These are phyloP conservation scores for Oryza glaberrima DNA, from an alignment of 176 grass and related monocot species.

Conservation along the genomic window DNA sequence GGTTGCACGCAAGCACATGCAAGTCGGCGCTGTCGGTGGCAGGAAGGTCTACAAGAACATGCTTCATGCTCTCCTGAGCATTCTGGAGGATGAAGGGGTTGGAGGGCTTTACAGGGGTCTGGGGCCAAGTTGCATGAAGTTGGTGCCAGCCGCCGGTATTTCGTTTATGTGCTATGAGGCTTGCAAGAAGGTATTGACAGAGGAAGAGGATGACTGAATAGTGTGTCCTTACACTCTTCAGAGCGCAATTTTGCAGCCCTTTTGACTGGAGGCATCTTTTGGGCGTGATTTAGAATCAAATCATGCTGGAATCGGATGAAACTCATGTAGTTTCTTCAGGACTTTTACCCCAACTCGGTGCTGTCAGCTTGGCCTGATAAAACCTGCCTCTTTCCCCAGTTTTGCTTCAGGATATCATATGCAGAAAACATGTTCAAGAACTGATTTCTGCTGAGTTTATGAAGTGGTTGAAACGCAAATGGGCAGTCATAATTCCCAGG, in stretches of 20 bases:
- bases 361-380: background rate
- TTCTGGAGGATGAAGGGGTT: slow-evolving; percentile 81
- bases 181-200: slow-evolving; percentile 89
- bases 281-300: background rate
- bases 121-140: slow-evolving; percentile 81
- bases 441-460: background rate
- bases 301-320: slow-evolving; percentile 20
- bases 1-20: slow-evolving; percentile 92
- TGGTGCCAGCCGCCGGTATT: slow-evolving; percentile 89
- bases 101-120: slow-evolving; percentile 81
- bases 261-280: background rate
- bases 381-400: background rate
- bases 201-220: slow-evolving; percentile 53
- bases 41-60: slow-evolving; percentile 86
- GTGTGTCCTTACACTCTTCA: background rate
- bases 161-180: slow-evolving; percentile 97
- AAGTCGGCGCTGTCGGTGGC: slow-evolving; percentile 72
- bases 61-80: slow-evolving; percentile 85
- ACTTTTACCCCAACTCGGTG: slow-evolving; percentile 12
- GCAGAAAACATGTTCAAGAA: background rate
- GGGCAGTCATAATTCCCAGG: slow-evolving; percentile 23
- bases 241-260: slow-evolving; percentile 15
- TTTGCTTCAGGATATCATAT: background rate
- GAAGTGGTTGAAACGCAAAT: slow-evolving; percentile 8
- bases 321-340: background rate